A percentile compares a stretch with the other conserved stretches of the same genome.
Evolutionary conservation across 768 basidiomycete genomes (phyloP).

Genomic region (Phlegmacium glaucopus): DNA sequence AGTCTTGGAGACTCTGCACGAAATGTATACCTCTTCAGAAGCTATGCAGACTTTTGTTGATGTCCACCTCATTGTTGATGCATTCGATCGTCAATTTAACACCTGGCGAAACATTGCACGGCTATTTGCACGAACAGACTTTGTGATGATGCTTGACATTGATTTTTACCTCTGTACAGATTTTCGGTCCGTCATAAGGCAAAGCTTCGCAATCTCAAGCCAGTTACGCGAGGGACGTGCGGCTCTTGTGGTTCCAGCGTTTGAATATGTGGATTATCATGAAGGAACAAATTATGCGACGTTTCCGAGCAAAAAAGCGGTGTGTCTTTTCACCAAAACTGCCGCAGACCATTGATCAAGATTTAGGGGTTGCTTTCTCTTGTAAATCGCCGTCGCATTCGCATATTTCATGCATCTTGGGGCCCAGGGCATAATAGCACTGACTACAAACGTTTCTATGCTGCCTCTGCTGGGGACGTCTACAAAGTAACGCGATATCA

Average conservation of each 20-base stretch:
- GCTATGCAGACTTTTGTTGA: conserved; percentile 71
- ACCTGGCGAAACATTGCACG: conserved; percentile 87
- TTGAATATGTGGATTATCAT: conserved; percentile 68
- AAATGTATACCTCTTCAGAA: conserved; percentile 63
- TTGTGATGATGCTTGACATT: conserved; percentile 89
- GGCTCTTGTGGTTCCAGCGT: conserved; percentile 82
- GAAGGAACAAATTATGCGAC: conserved; percentile 55
- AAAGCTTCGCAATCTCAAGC: conserved; percentile 31
- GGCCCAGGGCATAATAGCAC: conserved; percentile 77
- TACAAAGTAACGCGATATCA: conserved; percentile 80
- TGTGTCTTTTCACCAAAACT: conserved; percentile 22
- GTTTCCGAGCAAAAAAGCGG: conserved; percentile 73
- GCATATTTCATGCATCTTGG: conserved; percentile 81
- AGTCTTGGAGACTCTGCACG: conserved; percentile 60
- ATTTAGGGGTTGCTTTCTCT: conserved; percentile 54
- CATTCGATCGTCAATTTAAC: conserved; percentile 83
- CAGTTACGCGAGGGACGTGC: conserved; percentile 56
- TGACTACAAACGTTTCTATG: conserved; percentile 69
- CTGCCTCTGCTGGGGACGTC: conserved; percentile 57
- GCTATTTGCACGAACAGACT: conserved; percentile 78
- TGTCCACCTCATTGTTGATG: conserved; percentile 81
- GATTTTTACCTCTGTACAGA: conserved; percentile 86
- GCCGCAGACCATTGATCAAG: neutral
- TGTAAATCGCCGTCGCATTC: conserved; percentile 52
- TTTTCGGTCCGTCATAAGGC: conserved; percentile 58